Evolutionary conservation across 805 yeast genomes (phyloP).

Genomic region (Candida fluviatilis): DNA sequence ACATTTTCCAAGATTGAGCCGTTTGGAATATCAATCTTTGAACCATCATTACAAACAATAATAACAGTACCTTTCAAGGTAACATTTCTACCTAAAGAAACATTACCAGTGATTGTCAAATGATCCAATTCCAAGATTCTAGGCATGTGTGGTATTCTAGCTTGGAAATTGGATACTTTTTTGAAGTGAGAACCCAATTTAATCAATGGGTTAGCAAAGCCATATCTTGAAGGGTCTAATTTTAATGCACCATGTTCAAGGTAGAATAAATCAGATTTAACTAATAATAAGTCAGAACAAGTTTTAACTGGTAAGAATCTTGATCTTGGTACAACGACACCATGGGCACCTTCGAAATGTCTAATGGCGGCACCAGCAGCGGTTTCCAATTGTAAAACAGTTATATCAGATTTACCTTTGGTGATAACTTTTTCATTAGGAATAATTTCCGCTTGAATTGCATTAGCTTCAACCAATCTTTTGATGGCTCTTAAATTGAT

Average conservation of each 20-base stretch:
- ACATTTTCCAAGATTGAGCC: constrained; percentile 94
- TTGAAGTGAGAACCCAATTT: constrained; percentile 96
- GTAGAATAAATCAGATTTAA: constrained; percentile 89
- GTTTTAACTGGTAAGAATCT: constrained; percentile 98
- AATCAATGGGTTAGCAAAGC: constrained; percentile 88
- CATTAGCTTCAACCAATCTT: constrained; percentile 79
- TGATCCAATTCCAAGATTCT: constrained; percentile 95
- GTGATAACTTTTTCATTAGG: constrained; percentile 87
- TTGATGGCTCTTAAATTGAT: constrained; percentile 92
- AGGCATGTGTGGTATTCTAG: constrained; percentile 93
- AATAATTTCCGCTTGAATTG: constrained; percentile 87
- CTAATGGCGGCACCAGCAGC: constrained; percentile 99
- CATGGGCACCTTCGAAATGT: constrained; percentile 91
- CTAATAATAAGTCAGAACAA: constrained; percentile 88
- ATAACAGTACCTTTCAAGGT: constrained; percentile 95
- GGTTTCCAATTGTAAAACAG: constrained; percentile 93
- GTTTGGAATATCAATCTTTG: constrained; percentile 94
- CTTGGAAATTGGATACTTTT: constrained; percentile 87
- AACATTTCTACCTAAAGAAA: constrained; percentile 82
- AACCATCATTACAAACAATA: constrained; percentile 95
- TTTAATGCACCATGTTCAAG: constrained; percentile 88
- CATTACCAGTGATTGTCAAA: constrained; percentile 96
- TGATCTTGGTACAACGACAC: constrained; percentile 97
- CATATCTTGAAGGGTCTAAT: constrained; percentile 80
- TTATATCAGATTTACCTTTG: constrained; percentile 70